A percentile compares a stretch with the other conserved stretches of the same genome.
These are phyloP conservation scores for Fonsecaea pugnacius DNA, from an alignment of 2,329 filamentous ascomycete species.

Conservation along the genomic window DNA sequence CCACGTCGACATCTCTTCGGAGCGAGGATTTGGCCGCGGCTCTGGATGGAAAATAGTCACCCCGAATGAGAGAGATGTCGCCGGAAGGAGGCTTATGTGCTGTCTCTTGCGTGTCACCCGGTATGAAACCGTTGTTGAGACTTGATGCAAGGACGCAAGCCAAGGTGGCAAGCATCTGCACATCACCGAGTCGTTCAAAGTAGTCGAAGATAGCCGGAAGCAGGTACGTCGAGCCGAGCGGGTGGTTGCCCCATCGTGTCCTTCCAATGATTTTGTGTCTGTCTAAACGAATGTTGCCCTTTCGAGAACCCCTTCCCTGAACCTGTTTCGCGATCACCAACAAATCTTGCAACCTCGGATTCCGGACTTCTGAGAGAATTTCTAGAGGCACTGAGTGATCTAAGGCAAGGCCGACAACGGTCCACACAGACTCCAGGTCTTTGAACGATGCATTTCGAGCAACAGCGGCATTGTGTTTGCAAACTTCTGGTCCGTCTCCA, in stretches of 20 bases:
- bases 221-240: constrained; percentile 60
- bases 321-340: constrained; percentile 71
- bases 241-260: constrained; percentile 62
- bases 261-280: constrained; percentile 34
- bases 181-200: constrained; percentile 64
- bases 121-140: constrained; percentile 17
- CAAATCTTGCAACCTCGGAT: constrained; percentile 63
- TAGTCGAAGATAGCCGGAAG: constrained; percentile 62
- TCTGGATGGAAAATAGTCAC: constrained; percentile 31
- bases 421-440: constrained; percentile 83
- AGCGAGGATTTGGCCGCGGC: constrained; percentile 31
- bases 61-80: background rate
- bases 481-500: constrained; percentile 79
- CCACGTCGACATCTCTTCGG: constrained; percentile 21
- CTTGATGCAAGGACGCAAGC: constrained; percentile 59
- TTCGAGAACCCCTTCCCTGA: constrained; percentile 50
- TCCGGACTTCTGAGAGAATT: constrained; percentile 52
- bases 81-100: background rate
- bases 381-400: constrained; percentile 74
- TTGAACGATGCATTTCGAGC: constrained; percentile 71
- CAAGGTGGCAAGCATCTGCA: constrained; percentile 69
- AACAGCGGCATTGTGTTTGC: constrained; percentile 78
- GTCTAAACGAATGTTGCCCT: constrained; percentile 40
- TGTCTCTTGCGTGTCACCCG: constrained; percentile 5
- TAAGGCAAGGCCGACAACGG: constrained; percentile 75